Evolutionary conservation across 495 filamentous ascomycete species (phyloP).

Genomic region (Amorphotheca resinae): DNA sequence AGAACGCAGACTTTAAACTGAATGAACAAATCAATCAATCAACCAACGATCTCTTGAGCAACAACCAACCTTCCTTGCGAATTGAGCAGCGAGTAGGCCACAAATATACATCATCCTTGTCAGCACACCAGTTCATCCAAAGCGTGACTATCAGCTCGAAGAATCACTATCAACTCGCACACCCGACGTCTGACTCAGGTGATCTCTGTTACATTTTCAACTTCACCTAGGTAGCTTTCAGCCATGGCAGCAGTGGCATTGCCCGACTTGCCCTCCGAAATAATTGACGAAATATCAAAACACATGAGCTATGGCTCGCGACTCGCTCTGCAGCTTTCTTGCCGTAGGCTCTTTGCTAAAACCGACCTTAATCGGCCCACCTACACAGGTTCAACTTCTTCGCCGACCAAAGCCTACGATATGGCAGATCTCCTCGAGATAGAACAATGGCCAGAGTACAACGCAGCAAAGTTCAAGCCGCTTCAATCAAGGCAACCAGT

Average conservation of each 20-base stretch:
- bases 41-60: too few relatives aligned
- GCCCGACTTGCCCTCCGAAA: neutral
- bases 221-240: neutral
- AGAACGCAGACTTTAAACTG: too few relatives aligned
- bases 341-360: neutral
- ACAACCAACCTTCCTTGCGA: too few relatives aligned
- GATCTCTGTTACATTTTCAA: neutral
- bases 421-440: neutral
- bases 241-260: neutral
- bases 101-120: too few relatives aligned
- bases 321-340: neutral
- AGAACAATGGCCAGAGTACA: neutral
- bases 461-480: neutral
- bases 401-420: neutral
- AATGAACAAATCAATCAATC: too few relatives aligned
- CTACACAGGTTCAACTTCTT: too few relatives aligned
- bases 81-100: too few relatives aligned
- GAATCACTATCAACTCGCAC: too few relatives aligned
- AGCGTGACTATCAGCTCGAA: too few relatives aligned
- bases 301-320: neutral
- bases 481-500: neutral
- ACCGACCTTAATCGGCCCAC: too few relatives aligned
- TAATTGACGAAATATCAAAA: neutral
- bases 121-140: too few relatives aligned
- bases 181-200: conserved; percentile 22